Evolutionary conservation across 192 early-diverging fungal species (phyloP).

Genomic region (Chytriomyces confervae): DNA sequence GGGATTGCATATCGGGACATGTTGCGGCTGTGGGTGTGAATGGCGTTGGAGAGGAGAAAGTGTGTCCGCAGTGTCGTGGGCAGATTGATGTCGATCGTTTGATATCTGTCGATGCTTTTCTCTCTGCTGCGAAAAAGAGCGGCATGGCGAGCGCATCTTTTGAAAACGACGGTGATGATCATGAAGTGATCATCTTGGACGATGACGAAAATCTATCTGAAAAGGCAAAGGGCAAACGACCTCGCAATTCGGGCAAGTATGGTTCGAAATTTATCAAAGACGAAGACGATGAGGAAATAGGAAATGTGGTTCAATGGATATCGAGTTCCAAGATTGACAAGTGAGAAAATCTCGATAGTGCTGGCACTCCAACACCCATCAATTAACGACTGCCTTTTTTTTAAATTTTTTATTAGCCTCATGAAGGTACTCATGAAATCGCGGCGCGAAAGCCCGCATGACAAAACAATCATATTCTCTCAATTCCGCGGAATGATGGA

Average conservation of each 20-base stretch:
- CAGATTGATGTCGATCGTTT: slow-evolving; percentile 18
- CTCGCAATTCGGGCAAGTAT: neutral
- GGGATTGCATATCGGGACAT: slow-evolving; percentile 41
- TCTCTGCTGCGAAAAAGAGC: slow-evolving; percentile 22
- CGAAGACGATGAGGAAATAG: neutral
- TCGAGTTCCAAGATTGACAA: slow-evolving; percentile 43
- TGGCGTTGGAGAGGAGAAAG: slow-evolving; percentile 23
- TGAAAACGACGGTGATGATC: neutral
- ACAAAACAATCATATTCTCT: slow-evolving; percentile 43
- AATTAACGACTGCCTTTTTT: neutral
- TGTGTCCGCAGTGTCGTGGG: slow-evolving; percentile 43
- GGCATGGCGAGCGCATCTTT: neutral
- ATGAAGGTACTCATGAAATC: slow-evolving; percentile 54
- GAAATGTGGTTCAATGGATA: slow-evolving; percentile 22
- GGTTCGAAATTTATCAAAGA: neutral
- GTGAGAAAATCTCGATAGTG: slow-evolving; percentile 9
- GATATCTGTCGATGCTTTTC: slow-evolving; percentile 26
- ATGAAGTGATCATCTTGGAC: neutral
- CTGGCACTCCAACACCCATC: neutral
- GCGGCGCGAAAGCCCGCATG: slow-evolving; percentile 50
- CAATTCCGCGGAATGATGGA: slow-evolving; percentile 42
- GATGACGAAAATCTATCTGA: slow-evolving; percentile 19
- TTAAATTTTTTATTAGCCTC: slow-evolving; percentile 26
- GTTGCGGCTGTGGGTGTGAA: neutral
- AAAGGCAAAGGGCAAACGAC: slow-evolving; percentile 17